These are phyloP conservation scores for Mycosphaerella arachidis DNA, from an alignment of 2,329 filamentous ascomycete genomes.

Conservation along the genomic window DNA sequence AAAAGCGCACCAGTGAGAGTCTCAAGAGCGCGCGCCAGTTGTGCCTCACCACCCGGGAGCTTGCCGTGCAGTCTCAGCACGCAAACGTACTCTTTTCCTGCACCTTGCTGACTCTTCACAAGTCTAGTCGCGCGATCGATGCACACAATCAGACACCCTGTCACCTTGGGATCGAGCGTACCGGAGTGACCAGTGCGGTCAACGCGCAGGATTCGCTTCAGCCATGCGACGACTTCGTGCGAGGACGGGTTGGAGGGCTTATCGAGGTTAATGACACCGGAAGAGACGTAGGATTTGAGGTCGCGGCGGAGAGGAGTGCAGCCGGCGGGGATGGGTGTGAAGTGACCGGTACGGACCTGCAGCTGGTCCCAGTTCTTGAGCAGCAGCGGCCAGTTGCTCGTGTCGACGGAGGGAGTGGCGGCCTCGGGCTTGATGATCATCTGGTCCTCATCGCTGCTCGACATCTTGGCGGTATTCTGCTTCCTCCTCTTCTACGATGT, in stretches of 20 bases:
- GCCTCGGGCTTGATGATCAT: constrained; percentile 91
- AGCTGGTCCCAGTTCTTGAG: constrained; percentile 95
- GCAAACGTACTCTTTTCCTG: constrained; percentile 97
- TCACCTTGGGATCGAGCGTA: constrained; percentile 97
- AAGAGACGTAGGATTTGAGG: constrained; percentile 94
- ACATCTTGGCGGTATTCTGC: constrained; percentile 25
- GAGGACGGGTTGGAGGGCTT: constrained; percentile 96
- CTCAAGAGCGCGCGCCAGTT: constrained; percentile 90
- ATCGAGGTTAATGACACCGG: constrained; percentile 96
- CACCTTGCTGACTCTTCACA: constrained; percentile 97
- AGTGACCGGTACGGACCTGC: constrained; percentile 89
- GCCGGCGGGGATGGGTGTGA: constrained; percentile 91
- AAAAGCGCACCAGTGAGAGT: constrained; percentile 94
- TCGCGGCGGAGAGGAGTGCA: constrained; percentile 89
- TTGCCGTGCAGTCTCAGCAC: constrained; percentile 95
- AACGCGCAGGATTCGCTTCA: constrained; percentile 91
- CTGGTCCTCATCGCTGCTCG: constrained; percentile 53
- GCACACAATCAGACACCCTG: constrained; percentile 88
- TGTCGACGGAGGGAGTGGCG: constrained; percentile 71
- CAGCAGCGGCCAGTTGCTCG: constrained; percentile 85
- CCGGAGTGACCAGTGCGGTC: constrained; percentile 98
- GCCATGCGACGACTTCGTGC: constrained; percentile 98
- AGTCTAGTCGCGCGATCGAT: constrained; percentile 95
- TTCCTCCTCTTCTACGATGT: neutral
- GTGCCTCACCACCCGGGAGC: constrained; percentile 84